phyloP scores from a whole-genome alignment of 2,329 filamentous ascomycete species.

The Westerdykella aurantiaca region DNA sequence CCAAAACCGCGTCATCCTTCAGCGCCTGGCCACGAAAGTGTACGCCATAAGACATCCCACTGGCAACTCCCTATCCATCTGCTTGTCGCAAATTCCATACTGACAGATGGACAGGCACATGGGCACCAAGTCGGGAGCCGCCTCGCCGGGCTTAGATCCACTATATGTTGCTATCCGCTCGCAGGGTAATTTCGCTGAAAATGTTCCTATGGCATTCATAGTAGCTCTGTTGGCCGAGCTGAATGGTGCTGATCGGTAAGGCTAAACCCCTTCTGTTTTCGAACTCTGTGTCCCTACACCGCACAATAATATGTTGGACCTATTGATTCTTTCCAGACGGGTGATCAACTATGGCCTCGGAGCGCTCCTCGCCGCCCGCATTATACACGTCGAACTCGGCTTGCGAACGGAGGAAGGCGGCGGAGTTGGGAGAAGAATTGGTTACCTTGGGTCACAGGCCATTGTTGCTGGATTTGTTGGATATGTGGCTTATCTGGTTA shows the following conservation, averaged over 20 bases:
- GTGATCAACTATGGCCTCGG: slow-evolving; percentile 36
- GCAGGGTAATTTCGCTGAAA: slow-evolving; percentile 42
- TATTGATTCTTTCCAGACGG: too few species aligned
- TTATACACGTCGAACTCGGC: slow-evolving; percentile 39
- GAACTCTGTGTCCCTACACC: not conserved
- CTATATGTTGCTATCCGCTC: slow-evolving; percentile 35
- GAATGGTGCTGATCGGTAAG: slow-evolving; percentile 39
- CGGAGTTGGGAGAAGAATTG: slow-evolving; percentile 21
- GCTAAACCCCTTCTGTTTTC: not conserved
- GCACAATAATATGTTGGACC: too few species aligned
- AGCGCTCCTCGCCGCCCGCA: slow-evolving; percentile 34
- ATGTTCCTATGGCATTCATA: slow-evolving; percentile 38
- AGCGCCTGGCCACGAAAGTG: slow-evolving; percentile 31
- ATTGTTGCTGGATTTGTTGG: slow-evolving; percentile 22
- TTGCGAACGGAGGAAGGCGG: slow-evolving; percentile 21
- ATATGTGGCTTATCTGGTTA: slow-evolving; percentile 29
- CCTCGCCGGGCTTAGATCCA: slow-evolving; percentile 16
- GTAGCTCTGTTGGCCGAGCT: slow-evolving; percentile 40
- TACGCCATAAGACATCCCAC: slow-evolving; percentile 9
- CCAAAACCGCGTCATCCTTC: slow-evolving; percentile 34
- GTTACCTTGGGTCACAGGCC: slow-evolving; percentile 29
- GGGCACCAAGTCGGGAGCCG: slow-evolving; percentile 18
- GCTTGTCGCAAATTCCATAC: not conserved
- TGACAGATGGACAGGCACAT: slow-evolving; percentile 12
- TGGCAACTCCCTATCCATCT: not conserved